Percentiles rank a stretch among this genome's conserved stretches.
These are phyloP conservation scores for Paraphaeosphaeria sporulosa DNA, from an alignment of 2,329 filamentous ascomycete genomes.

Conservation along the genomic window DNA sequence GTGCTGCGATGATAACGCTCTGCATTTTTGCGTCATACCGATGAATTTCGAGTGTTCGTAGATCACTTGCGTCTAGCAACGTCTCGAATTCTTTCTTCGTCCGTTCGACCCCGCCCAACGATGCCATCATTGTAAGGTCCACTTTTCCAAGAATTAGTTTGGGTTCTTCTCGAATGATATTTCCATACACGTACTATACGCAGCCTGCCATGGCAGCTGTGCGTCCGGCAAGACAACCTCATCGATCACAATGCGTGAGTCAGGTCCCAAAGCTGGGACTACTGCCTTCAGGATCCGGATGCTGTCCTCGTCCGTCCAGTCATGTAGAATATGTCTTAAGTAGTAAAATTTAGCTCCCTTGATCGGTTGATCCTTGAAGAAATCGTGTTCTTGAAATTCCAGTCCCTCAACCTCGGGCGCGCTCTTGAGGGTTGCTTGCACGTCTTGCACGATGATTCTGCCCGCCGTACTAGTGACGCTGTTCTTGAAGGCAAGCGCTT, in stretches of 20 bases:
- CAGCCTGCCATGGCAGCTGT: slow-evolving; percentile 38
- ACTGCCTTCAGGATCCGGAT: slow-evolving; percentile 37
- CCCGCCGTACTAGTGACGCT: slow-evolving; percentile 23
- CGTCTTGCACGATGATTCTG: slow-evolving; percentile 37
- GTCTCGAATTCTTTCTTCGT: slow-evolving; percentile 28
- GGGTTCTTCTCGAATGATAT: not conserved
- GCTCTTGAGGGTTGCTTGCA: slow-evolving; percentile 30
- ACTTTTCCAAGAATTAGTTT: slow-evolving; percentile 16
- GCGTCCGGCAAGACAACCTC: slow-evolving; percentile 41
- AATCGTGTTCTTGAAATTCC: slow-evolving; percentile 42
- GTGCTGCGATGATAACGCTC: slow-evolving; percentile 31
- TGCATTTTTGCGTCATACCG: slow-evolving; percentile 37
- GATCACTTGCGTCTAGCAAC: slow-evolving; percentile 31
- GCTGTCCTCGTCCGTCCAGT: slow-evolving; percentile 40
- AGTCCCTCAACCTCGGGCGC: slow-evolving; percentile 27
- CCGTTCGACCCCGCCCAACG: slow-evolving; percentile 36
- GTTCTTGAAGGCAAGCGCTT: slow-evolving; percentile 30
- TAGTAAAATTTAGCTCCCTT: slow-evolving; percentile 44
- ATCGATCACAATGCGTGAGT: slow-evolving; percentile 42
- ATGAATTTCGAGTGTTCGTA: slow-evolving; percentile 34
- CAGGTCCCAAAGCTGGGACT: slow-evolving; percentile 33
- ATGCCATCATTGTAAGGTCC: slow-evolving; percentile 37
- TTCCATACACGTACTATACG: slow-evolving; percentile 22
- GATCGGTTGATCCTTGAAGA: slow-evolving; percentile 41
- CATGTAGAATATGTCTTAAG: slow-evolving; percentile 42